phyloP scores from a whole-genome alignment of 441 rosid genomes.

The Adansonia gregorii region DNA sequence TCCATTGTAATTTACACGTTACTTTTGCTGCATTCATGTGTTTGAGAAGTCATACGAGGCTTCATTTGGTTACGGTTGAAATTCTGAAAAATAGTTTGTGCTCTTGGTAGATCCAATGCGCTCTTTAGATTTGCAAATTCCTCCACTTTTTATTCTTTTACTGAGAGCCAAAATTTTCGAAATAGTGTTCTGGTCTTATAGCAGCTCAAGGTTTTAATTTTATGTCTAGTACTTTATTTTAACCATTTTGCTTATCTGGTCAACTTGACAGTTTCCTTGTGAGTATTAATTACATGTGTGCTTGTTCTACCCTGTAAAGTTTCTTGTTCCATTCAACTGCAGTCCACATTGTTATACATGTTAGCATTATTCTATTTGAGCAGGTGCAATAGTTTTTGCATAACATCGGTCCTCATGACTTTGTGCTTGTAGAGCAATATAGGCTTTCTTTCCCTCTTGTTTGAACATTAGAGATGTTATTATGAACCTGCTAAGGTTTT shows the following conservation, averaged over 20 bases:
- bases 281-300: not conserved
- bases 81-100: slow-evolving; percentile 11
- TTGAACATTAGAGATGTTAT: not conserved
- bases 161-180: not conserved
- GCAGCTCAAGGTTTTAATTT: not conserved
- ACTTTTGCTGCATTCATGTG: slow-evolving; percentile 10
- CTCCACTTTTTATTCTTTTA: slow-evolving; percentile 4
- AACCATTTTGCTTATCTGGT: slow-evolving; percentile 4
- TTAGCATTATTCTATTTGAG: not conserved
- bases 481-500: not conserved
- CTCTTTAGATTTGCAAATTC: not conserved
- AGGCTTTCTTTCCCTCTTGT: not conserved
- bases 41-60: not conserved
- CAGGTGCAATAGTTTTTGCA: not conserved
- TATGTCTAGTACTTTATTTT: not conserved
- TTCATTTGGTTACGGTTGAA: not conserved
- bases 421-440: not conserved
- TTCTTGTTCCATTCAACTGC: not conserved
- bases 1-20: not conserved
- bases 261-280: not conserved
- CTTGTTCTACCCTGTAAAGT: not conserved
- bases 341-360: not conserved
- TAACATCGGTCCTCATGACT: not conserved
- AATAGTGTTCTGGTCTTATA: not conserved
- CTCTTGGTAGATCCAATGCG: not conserved